A percentile compares a stretch with the other conserved stretches of the same genome.
These are phyloP conservation scores for Balakata baccata DNA, from an alignment of 345 rosid species.

Conservation along the genomic window DNA sequence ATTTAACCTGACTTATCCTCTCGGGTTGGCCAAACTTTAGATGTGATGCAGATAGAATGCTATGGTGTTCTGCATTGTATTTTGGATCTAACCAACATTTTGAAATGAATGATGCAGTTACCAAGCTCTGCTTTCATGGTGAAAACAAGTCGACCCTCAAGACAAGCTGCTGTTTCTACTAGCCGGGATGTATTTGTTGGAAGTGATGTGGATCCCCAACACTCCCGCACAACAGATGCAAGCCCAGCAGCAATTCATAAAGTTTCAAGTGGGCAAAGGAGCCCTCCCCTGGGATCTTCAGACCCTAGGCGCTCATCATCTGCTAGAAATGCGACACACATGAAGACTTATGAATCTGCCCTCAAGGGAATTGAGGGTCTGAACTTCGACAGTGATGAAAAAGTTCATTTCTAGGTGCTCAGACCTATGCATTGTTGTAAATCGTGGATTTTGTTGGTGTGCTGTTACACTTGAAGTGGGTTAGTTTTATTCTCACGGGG, in stretches of 20 bases:
- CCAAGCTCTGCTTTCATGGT: constrained; percentile 56
- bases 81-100: constrained; percentile 11
- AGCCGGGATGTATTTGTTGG: constrained; percentile 62
- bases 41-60: background rate
- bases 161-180: constrained; percentile 51
- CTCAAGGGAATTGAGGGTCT: constrained; percentile 65
- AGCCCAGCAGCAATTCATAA: constrained; percentile 51
- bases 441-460: constrained; percentile 32
- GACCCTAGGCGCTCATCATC: constrained; percentile 61
- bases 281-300: constrained; percentile 52
- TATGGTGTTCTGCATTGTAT: background rate
- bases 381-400: constrained; percentile 53
- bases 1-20: background rate
- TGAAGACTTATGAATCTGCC: constrained; percentile 56
- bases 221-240: constrained; percentile 43
- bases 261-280: constrained; percentile 47
- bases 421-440: constrained; percentile 28
- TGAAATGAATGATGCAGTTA: constrained; percentile 40
- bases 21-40: background rate
- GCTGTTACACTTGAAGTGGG: constrained; percentile 14
- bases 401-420: constrained; percentile 40
- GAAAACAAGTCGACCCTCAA: constrained; percentile 59
- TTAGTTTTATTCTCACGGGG: constrained; percentile 12
- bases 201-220: constrained; percentile 55
- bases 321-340: constrained; percentile 41